These are phyloP conservation scores for Apiospora sp. DNA, from an alignment of 2,329 filamentous ascomycete species.

Conservation along the genomic window DNA sequence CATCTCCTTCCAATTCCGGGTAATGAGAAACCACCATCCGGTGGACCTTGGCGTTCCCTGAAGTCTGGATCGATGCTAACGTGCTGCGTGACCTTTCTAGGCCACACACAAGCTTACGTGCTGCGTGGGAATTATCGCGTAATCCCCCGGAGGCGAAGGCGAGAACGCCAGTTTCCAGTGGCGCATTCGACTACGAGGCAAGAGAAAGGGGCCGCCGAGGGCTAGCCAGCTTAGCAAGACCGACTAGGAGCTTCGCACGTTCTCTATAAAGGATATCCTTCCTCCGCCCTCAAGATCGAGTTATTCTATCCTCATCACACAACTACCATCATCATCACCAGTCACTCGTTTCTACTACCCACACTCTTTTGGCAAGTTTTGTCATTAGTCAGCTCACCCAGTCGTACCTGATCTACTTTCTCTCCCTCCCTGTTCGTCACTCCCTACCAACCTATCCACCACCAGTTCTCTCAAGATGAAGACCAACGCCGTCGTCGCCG, in stretches of 20 bases:
- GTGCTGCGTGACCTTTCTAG: not conserved
- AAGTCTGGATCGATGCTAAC: not conserved
- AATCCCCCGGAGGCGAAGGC: not conserved
- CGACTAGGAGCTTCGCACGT: not conserved
- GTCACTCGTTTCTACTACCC: not conserved
- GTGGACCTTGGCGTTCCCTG: not conserved
- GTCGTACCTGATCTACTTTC: constrained; percentile 2
- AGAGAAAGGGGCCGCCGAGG: not conserved
- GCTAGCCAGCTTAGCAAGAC: not conserved
- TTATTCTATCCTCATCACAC: not conserved
- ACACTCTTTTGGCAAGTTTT: constrained; percentile 12
- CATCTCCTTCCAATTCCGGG: not conserved
- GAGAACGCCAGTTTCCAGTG: not conserved
- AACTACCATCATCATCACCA: constrained; percentile 17
- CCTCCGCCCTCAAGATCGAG: not conserved
- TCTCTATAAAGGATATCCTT: not conserved
- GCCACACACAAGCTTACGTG: not conserved
- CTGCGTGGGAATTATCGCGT: not conserved
- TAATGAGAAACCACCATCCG: not conserved
- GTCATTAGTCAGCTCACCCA: constrained; percentile 20
- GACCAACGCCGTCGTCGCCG: constrained; percentile 27
- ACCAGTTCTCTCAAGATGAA: constrained; percentile 26
- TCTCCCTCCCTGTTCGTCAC: not conserved
- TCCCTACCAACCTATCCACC: no score
- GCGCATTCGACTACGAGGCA: not conserved